Base-by-base conservation (phyloP, 768 basidiomycete genomes). In the Pulveroboletus ravenelii region DNA sequence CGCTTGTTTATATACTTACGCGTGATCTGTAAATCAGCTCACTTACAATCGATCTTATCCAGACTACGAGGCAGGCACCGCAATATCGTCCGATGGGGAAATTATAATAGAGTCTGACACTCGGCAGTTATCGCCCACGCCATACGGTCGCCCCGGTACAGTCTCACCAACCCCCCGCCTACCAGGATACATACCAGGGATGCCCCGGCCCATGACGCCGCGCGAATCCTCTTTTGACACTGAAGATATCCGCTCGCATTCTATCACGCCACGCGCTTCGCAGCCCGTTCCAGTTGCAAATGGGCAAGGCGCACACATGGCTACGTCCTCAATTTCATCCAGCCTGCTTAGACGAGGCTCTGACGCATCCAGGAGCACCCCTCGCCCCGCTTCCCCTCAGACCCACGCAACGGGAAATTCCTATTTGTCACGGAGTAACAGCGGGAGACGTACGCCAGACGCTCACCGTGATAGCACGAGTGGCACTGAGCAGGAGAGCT, bases 121-220 rank as follows among this genome's bases (percentile, higher is more conserved):
- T 42, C 77, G 72, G 36, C 78, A 75, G n/a, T 67, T 78, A 43
- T 85, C 83, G 2, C 85, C 85, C 38, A 72, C 82, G 20, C 83
- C 84, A 25, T 73, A 69, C 41, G 68, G 70, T 52, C 70, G 80
- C 41, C 78, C 80, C 39, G 79, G 73, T 3, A 70, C 72, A 13
- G 66, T 68, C n/a, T 79, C 78, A 29, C 78, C 78, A 30, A 68
- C 70, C 0, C 75, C 78, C 38, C 75, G 80, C 36, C 62, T 89
- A 18, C 89, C 90, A 48, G 90, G 90, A 13, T 93, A 93, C 67
- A 82, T 90, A 50, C 90, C 90, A 20, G 90, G 90, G 10, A 93
- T 93, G 90, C 87, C 87, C 18, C 75, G 90, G 37, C 90, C 90
- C 15, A 90, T 92, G 86, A 92, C 90, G 6, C 90, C 90, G n/a